Evolutionary conservation across 1,284 basidiomycete species (phyloP), one percentile per base, ranked within the genome.

Genomic region (Trametes hirsuta): DNA sequence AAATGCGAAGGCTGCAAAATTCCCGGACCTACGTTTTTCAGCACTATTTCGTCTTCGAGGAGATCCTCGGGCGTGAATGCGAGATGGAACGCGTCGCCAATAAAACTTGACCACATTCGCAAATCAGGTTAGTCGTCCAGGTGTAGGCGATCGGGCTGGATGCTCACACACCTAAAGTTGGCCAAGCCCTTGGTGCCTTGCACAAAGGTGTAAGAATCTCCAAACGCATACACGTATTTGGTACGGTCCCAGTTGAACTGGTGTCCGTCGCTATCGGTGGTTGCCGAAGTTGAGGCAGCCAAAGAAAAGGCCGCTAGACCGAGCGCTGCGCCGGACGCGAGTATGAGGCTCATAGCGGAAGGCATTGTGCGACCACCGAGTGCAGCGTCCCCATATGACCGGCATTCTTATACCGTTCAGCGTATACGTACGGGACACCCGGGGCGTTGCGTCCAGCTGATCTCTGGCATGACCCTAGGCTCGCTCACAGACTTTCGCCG

Each of bases 151-250:
- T 22, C n/a, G 39, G 30, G 30, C 30, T 30, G 0, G 30, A 30
- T 18, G 30, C 8, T 2, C 8, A 49, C 66, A 45, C 56, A 79
- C 82, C 82, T 83, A 66, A 81, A 84, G 58, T 82, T 83, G 6
- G 80, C 74, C 57, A 71, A 70, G 0, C 82, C 82, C 9, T 65
- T 63, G 2, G 79, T 81, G 0, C 82, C 83, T 67, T 82, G 78
- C 0, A 85, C 81, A 59, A 83, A 85, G 0, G 82, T 79, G 63
- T 85, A 85, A 2, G 81, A 83, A 63, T 84, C 82, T 4, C 82
- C 82, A 59, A 83, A 84, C 2, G 80, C 80, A 64, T 81, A 81
- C 35, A 84, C 70, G 52, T 78, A 78, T 67, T 75, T 71, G 12
- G 77, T 75, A 10, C 66, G 61, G 39, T 75, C 66, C 79, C 81